Evolutionary conservation across 83 land plant species (phyloP).

Genomic region (Thuja plicata): DNA sequence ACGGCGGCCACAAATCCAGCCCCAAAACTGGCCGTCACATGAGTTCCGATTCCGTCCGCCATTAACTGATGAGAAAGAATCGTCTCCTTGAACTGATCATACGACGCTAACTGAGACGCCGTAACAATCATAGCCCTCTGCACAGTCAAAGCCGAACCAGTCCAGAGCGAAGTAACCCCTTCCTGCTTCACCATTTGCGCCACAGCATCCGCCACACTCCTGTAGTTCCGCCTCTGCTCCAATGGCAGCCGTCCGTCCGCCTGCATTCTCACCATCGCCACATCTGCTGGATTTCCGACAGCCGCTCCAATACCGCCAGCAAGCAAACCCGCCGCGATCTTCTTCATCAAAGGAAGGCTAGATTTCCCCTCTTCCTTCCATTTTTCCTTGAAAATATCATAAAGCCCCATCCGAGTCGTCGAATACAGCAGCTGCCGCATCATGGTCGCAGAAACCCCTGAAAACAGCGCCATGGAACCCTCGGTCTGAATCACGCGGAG

Average conservation of each 20-base stretch:
- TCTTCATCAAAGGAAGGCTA: constrained; percentile 38
- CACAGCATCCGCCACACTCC: constrained; percentile 57
- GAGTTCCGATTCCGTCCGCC: constrained; percentile 56
- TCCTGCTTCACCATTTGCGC: constrained; percentile 50
- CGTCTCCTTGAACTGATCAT: constrained; percentile 70
- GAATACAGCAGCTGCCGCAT: constrained; percentile 75
- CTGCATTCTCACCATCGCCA: constrained; percentile 91
- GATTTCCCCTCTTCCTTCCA: constrained; percentile 34
- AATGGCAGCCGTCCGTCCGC: constrained; percentile 75
- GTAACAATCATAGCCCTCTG: constrained; percentile 84
- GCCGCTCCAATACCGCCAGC: constrained; percentile 77
- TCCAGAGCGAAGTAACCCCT: constrained; percentile 68
- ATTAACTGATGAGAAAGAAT: constrained; percentile 27
- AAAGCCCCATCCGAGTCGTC: constrained; percentile 81
- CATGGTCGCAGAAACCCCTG: constrained; percentile 79
- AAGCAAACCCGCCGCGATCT: constrained; percentile 60
- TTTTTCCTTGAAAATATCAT: constrained; percentile 57
- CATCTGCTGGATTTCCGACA: constrained; percentile 83
- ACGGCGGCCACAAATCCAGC: constrained; percentile 76
- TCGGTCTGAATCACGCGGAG: constrained; percentile 54
- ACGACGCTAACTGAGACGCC: constrained; percentile 74
- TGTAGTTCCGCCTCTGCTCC: constrained; percentile 63
- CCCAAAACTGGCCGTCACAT: constrained; percentile 67
- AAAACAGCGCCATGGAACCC: constrained; percentile 60
- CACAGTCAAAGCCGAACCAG: constrained; percentile 71